These are phyloP conservation scores for Backusella circina DNA, from an alignment of 192 early-diverging fungal species.

Conservation along the genomic window DNA sequence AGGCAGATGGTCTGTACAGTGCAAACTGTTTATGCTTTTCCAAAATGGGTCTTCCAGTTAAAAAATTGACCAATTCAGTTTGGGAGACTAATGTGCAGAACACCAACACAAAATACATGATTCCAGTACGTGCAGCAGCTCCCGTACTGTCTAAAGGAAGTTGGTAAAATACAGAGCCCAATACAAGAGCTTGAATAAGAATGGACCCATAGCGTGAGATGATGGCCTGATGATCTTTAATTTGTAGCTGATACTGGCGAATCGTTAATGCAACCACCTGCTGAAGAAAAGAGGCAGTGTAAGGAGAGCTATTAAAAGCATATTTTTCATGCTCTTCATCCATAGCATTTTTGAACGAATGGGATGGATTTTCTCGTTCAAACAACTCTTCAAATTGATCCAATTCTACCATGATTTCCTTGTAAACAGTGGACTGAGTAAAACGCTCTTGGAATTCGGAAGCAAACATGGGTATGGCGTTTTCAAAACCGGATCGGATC, in stretches of 20 bases:
- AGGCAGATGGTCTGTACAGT: too few species aligned
- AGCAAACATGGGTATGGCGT: constrained; percentile 53
- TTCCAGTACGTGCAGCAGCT: constrained; percentile 74
- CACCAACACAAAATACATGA: constrained; percentile 59
- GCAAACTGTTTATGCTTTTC: constrained; percentile 82
- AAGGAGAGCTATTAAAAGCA: constrained; percentile 47
- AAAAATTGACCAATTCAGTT: constrained; percentile 64
- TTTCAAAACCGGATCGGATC: constrained; percentile 47
- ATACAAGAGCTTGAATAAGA: constrained; percentile 61
- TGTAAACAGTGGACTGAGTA: constrained; percentile 38
- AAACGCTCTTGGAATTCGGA: constrained; percentile 62
- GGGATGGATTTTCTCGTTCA: constrained; percentile 5
- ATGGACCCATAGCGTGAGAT: constrained; percentile 47
- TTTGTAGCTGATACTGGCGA: constrained; percentile 61
- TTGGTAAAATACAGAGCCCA: constrained; percentile 63
- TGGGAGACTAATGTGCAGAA: constrained; percentile 57
- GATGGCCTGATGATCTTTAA: constrained; percentile 45
- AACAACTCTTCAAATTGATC: constrained; percentile 38
- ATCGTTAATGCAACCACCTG: constrained; percentile 54
- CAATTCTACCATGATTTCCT: constrained; percentile 34
- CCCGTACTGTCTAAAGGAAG: constrained; percentile 55
- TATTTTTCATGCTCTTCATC: constrained; percentile 50
- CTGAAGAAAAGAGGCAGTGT: constrained; percentile 59
- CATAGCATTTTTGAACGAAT: constrained; percentile 43
- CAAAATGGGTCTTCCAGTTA: constrained; percentile 65